Percentiles rank a stretch among this genome's conserved stretches.
phyloP scores from a whole-genome alignment of 164 flowering plant genomes.

The Dillenia turbinata region DNA sequence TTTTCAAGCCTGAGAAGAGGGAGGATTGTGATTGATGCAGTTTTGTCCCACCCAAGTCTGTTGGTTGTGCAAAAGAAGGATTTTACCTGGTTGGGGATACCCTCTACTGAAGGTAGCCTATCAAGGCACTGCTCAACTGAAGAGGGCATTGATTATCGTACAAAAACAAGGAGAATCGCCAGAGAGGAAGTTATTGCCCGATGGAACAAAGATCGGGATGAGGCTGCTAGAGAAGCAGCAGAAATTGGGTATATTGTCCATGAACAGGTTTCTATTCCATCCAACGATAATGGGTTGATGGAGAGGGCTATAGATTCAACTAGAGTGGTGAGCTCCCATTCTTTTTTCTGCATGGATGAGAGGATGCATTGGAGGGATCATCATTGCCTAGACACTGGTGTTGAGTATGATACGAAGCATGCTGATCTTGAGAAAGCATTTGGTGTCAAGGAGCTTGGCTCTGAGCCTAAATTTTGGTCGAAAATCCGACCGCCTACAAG shows the following conservation, averaged over 20 bases:
- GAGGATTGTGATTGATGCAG: constrained; percentile 92
- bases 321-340: constrained; percentile 23
- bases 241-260: constrained; percentile 63
- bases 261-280: constrained; percentile 22
- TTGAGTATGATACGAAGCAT: constrained; percentile 74
- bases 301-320: constrained; percentile 23
- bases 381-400: constrained; percentile 76
- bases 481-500: constrained; percentile 39
- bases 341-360: constrained; percentile 60
- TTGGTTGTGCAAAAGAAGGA: constrained; percentile 81
- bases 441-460: constrained; percentile 51
- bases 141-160: constrained; percentile 91
- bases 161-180: constrained; percentile 76
- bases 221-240: constrained; percentile 65
- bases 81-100: constrained; percentile 90
- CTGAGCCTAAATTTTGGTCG: constrained; percentile 60
- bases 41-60: constrained; percentile 65
- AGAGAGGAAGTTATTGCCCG: constrained; percentile 69
- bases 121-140: constrained; percentile 66
- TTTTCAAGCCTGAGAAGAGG: constrained; percentile 87
- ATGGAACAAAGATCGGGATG: constrained; percentile 67
- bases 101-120: constrained; percentile 43
- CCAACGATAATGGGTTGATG: constrained; percentile 24
- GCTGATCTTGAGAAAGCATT: constrained; percentile 82
- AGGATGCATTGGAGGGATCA: constrained; percentile 69